These are phyloP conservation scores for Cryptococcus maquisensis DNA, from an alignment of 1,284 basidiomycete genomes.

Conservation along the genomic window DNA sequence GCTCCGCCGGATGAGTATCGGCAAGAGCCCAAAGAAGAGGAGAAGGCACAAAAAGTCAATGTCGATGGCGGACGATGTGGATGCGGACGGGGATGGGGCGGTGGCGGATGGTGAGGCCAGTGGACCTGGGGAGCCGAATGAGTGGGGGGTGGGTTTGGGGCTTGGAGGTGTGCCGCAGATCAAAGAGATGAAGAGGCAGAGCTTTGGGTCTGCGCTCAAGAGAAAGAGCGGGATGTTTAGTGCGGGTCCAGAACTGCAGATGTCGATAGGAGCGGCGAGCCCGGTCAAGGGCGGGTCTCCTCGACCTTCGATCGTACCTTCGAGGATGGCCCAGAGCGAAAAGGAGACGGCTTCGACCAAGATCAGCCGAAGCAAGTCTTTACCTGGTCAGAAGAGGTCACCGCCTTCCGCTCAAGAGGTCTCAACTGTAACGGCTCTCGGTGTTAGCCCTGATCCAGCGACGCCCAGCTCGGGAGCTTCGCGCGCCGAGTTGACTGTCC, in stretches of 20 bases:
- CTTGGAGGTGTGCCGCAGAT: not conserved
- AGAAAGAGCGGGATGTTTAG: not conserved
- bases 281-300: not conserved
- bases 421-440: not conserved
- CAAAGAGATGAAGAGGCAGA: not conserved
- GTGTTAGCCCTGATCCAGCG: not conserved
- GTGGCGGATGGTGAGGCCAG: not conserved
- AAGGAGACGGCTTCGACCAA: not conserved
- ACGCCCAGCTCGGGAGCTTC: not conserved
- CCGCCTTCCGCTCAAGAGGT: not conserved
- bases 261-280: not conserved
- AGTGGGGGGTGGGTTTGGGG: not conserved
- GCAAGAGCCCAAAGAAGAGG: not conserved
- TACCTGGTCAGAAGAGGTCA: not conserved
- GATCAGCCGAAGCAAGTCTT: not conserved
- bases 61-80: not conserved
- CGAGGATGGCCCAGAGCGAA: not conserved
- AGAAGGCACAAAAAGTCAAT: not conserved
- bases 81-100: not conserved
- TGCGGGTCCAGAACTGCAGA: not conserved
- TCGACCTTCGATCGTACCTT: not conserved
- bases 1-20: not conserved
- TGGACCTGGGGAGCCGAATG: not conserved
- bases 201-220: not conserved
- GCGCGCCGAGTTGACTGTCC: no score